Percentiles rank a stretch among this genome's conserved stretches.
phyloP scores from a whole-genome alignment of 2,329 filamentous ascomycete species.

The Dothideomycetes sp. region DNA sequence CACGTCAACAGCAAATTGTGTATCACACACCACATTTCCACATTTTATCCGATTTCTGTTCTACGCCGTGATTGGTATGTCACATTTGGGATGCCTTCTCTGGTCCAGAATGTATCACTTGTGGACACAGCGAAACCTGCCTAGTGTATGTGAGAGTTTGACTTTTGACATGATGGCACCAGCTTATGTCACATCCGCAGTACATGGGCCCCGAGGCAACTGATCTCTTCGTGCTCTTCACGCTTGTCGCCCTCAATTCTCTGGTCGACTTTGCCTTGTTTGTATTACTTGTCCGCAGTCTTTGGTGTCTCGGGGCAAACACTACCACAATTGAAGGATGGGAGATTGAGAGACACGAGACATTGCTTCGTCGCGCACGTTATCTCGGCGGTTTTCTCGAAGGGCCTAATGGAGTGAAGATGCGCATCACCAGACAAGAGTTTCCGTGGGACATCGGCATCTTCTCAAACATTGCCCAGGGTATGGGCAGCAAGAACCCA shows the following conservation, averaged over 20 bases:
- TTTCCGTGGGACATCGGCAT: slow-evolving; percentile 77
- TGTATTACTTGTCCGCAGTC: slow-evolving; percentile 56
- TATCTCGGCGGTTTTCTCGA: slow-evolving; percentile 48
- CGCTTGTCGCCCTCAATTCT: slow-evolving; percentile 50
- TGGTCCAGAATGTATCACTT: slow-evolving; percentile 49
- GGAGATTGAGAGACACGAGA: slow-evolving; percentile 46
- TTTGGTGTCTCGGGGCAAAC: slow-evolving; percentile 56
- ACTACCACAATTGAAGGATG: slow-evolving; percentile 74
- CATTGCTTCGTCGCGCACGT: slow-evolving; percentile 36
- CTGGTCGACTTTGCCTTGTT: slow-evolving; percentile 53
- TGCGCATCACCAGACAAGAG: slow-evolving; percentile 56
- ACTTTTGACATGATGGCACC: background rate
- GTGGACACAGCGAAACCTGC: slow-evolving; percentile 57
- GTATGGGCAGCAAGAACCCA: slow-evolving; percentile 61
- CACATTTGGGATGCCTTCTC: slow-evolving; percentile 54
- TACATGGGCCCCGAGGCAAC: slow-evolving; percentile 61
- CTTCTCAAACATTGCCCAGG: slow-evolving; percentile 62
- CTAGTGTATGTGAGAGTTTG: slow-evolving; percentile 43
- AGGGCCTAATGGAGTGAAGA: slow-evolving; percentile 45
- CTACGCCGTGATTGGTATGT: slow-evolving; percentile 56
- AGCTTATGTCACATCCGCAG: slow-evolving; percentile 21
- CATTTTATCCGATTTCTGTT: slow-evolving; percentile 72
- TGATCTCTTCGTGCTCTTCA: slow-evolving; percentile 52
- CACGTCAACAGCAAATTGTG: slow-evolving; percentile 52
- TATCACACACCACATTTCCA: slow-evolving; percentile 71